Conservation (phyloP, 2,329 filamentous ascomycete species). For the Sporothrix euskadiensis region DNA sequence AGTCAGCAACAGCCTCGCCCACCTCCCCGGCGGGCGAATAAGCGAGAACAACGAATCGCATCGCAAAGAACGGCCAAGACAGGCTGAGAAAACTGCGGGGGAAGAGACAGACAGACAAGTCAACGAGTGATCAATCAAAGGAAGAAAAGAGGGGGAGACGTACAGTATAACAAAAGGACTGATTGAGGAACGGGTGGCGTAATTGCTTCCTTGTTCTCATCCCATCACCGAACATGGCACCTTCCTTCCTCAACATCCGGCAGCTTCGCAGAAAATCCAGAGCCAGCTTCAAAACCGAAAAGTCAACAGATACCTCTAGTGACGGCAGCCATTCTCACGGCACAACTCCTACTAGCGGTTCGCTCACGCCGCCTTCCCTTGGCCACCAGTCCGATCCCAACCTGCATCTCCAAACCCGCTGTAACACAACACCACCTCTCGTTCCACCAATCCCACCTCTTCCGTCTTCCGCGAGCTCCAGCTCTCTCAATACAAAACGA, state of each 20-base stretch:
- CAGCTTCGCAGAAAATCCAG: conserved; percentile 75
- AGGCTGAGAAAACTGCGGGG: conserved; percentile 11
- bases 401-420: conserved; percentile 50
- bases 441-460: conserved; percentile 42
- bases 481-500: conserved; percentile 48
- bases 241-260: conserved; percentile 67
- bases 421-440: conserved; percentile 37
- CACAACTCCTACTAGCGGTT: conserved; percentile 66
- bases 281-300: conserved; percentile 68
- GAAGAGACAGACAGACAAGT: not conserved
- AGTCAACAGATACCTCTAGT: conserved; percentile 61
- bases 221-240: conserved; percentile 48
- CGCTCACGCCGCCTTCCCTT: conserved; percentile 70
- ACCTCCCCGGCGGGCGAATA: not conserved
- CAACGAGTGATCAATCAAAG: not conserved
- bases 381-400: conserved; percentile 66
- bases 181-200: not conserved
- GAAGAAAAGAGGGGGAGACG: not conserved
- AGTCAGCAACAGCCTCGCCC: conserved; percentile 20
- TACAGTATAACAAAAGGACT: not conserved
- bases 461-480: conserved; percentile 25
- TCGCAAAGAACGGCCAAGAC: not conserved
- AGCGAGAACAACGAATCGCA: conserved; percentile 20
- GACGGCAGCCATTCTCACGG: conserved; percentile 61
- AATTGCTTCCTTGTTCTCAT: not conserved